Base-by-base conservation (phyloP, 108 stramenopile genomes). In the Cylindrotheca fusiformis region DNA sequence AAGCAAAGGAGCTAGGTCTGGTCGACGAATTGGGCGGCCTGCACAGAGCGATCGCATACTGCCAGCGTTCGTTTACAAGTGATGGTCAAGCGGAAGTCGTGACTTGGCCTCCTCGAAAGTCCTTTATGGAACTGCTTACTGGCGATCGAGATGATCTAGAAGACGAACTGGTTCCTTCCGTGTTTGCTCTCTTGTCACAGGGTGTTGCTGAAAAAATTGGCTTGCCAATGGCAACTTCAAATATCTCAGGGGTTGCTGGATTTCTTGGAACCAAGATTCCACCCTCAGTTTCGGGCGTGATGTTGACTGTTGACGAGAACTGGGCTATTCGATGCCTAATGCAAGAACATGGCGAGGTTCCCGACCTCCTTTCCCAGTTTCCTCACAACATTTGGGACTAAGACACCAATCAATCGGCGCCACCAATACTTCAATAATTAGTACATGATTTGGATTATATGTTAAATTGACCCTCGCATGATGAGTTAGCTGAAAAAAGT, bases 21-120 rank as follows among this genome's bases (percentile, higher is more conserved):
- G 85, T 88, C 17, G 90, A 91, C 60, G 74, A 82, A 60, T 30
- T 86, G 1, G 90, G 90, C 50, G 90, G 90, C 8, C 48, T 88
- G 41, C 68, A 78, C 48, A 48, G 80, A 18, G 90, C 90, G 2
- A 60, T 91, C 58, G 78, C 81, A 0, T 88, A 81, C 70, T 85
- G 87, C 20, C 78, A 81, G 59, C 60, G 70, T 24, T 66, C 69
- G 6, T 75, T 66, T 60, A 81, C 84, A 12, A 60, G 52, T 24
- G 65, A 65, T 55, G 80, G 80, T 6, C 54, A 65, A 47, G 87
- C 84, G 2, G 22, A 56, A 27, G 75, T 88, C 19, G 80, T 81
- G 14, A 27, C 52, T 36, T 87, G 76, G 79, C 86, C 86, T 47
- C 71, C 71, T 10, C 56, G 57, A 21, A 72, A 60, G 52, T 64